Evolutionary conservation across 176 grass and related monocot species (phyloP), one percentile per base, ranked within the genome.

Genomic region (Coix lacrymajobi): DNA sequence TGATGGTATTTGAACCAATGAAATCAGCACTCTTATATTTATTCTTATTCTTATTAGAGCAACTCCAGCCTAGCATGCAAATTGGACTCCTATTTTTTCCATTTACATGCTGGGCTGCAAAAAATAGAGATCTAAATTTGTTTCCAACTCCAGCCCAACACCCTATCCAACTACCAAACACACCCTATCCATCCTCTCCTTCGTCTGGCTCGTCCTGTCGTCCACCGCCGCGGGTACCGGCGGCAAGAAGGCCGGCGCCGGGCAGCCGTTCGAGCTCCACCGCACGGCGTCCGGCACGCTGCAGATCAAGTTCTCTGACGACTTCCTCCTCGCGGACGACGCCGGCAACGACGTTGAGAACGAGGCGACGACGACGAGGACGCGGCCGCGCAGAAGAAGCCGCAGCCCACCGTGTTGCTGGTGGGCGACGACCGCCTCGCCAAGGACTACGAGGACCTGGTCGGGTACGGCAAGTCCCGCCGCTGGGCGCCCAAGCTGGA

Each of bases 121-220:
- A n/a, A n/a, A n/a, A n/a, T n/a, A n/a, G n/a, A n/a, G n/a, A n/a
- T n/a, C n/a, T n/a, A n/a, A n/a, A n/a, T n/a, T n/a, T n/a, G n/a
- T n/a, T n/a, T n/a, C n/a, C n/a, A n/a, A n/a, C n/a, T n/a, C n/a
- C n/a, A n/a, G n/a, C n/a, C n/a, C n/a, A n/a, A n/a, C n/a, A n/a
- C n/a, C n/a, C n/a, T n/a, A n/a, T n/a, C n/a, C n/a, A n/a, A n/a
- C n/a, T n/a, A n/a, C n/a, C n/a, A n/a, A n/a, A n/a, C n/a, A n/a
- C n/a, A n/a, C n/a, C n/a, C n/a, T n/a, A n/a, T 94, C 95, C 15
- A 90, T 93, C 1, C 90, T 98, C 73, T 94, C 92, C 19, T 98
- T 98, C 79, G 95, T 98, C 41, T 86, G 92, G 90, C 5, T 89
- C 95, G 29, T 92, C 95, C 78, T 71, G 11, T 12, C 76, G 25